Evolutionary conservation across 176 grass and related monocot species (phyloP).

Genomic region (Elaeis guineensis): DNA sequence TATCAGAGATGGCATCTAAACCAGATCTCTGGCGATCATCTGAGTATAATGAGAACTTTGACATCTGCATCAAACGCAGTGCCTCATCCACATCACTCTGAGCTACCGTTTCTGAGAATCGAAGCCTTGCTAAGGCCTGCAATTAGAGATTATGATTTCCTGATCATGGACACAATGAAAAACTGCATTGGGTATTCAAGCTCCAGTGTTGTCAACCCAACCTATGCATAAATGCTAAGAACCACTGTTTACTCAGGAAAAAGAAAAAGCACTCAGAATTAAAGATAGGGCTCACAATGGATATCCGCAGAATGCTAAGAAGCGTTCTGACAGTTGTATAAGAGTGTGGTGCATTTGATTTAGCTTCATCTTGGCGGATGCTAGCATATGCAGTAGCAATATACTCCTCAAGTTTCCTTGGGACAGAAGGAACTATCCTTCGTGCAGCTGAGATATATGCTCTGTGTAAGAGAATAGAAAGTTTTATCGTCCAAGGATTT

Average conservation of each 20-base stretch:
- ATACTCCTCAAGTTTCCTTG: conserved; percentile 88
- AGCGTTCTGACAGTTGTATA: conserved; percentile 96
- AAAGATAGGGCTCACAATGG: conserved; percentile 54
- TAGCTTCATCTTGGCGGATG: conserved; percentile 98
- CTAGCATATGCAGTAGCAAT: conserved; percentile 95
- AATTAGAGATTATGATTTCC: not conserved
- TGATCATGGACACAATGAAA: too few relatives aligned
- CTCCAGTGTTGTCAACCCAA: not conserved
- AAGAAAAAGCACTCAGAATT: too few relatives aligned
- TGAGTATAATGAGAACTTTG: conserved; percentile 84
- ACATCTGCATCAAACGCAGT: conserved; percentile 95
- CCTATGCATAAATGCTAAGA: not conserved
- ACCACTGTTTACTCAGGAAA: too few relatives aligned
- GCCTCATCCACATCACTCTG: conserved; percentile 95
- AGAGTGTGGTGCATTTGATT: conserved; percentile 94
- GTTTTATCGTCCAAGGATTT: conserved; percentile 3
- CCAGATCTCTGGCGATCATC: conserved; percentile 89
- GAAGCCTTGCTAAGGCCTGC: conserved; percentile 91
- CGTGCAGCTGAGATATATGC: conserved; percentile 97
- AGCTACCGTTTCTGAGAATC: conserved; percentile 79
- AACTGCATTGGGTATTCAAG: too few relatives aligned
- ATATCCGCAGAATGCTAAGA: conserved; percentile 94
- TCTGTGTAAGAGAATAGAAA: conserved; percentile 40
- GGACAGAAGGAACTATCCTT: conserved; percentile 73
- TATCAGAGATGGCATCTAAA: conserved; percentile 94